Evolutionary conservation across 1,284 basidiomycete species (phyloP), one percentile per base, ranked within the genome.

Genomic region (Coniophora puteana): DNA sequence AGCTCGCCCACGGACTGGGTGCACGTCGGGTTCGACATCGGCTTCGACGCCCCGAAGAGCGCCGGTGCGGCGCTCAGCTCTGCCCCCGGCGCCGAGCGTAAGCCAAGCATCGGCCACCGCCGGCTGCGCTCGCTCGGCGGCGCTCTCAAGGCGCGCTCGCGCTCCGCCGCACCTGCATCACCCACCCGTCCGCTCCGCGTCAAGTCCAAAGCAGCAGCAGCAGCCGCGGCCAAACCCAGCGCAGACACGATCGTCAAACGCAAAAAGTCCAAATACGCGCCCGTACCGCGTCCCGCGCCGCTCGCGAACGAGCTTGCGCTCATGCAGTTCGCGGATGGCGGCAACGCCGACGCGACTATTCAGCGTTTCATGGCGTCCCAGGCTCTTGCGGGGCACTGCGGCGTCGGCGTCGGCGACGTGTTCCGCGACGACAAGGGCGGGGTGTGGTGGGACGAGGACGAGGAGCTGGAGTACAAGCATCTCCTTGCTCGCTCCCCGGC

Each of bases 401-500:
- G 26, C 3, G 50, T 54, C 10, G 70, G 68, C 22, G 71, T 78
- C 7, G 66, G 59, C 7, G 74, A 69, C 26, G 69, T 80, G 4
- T 74, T 75, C 55, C 68, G 78, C 7, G 83, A 86, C 43, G 76
- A 60, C 1, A 61, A 69, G 17, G 82, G 81, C 21, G 72, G 73
- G 0, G 45, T 85, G n/a, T 87, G 83, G 80, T 69, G 72, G 62
- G 83, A 87, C 52, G 73, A 71, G 41, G 80, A 83, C 20, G 84
- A 87, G 58, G 73, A 77, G 50, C 67, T 71, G 67, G 83, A 87
- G 55, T 83, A 80, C 51, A 63, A 70, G 12, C 78, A 75, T 43
- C 69, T 87, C 10, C 67, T 85, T 18, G 38, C 41, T 14, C 58
- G 58, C 24, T 51, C 56, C n/a, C 57, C 45, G n/a, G 45, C 33